phyloP scores from a whole-genome alignment of 31 red algal genomes.

The Bonnemaisonia californica region DNA sequence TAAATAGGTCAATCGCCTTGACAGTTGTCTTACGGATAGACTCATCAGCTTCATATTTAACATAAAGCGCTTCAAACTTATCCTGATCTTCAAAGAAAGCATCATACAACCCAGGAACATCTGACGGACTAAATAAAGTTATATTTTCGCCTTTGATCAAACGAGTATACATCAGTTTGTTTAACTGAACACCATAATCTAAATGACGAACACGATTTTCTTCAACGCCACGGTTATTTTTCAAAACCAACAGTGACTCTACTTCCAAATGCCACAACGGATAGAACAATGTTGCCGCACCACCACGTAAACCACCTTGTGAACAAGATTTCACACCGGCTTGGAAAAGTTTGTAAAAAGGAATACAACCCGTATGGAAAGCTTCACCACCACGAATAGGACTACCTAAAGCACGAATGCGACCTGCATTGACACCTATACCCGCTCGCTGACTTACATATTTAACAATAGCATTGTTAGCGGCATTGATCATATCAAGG shows the following conservation, averaged over 20 bases:
- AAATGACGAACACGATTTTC: conserved; percentile 23
- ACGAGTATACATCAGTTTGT: conserved; percentile 8
- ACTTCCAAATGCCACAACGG: conserved; percentile 14
- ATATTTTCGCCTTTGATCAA: conserved; percentile 14
- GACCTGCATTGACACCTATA: conserved; percentile 18
- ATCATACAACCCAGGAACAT: conserved; percentile 2
- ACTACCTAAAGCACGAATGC: conserved; percentile 3
- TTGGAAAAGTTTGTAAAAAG: neutral
- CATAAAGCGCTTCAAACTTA: conserved; percentile 15
- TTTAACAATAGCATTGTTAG: neutral
- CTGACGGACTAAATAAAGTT: conserved; percentile 8
- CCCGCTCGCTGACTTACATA: conserved; percentile 1
- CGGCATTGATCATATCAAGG: conserved; percentile 10
- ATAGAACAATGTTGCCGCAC: conserved; percentile 12
- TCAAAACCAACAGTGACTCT: conserved; percentile 7
- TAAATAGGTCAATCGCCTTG: conserved; percentile 10
- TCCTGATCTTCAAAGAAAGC: conserved; percentile 9
- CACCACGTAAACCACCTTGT: conserved; percentile 15
- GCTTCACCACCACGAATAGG: conserved; percentile 22
- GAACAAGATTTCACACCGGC: conserved; percentile 15
- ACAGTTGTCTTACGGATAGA: conserved; percentile 7
- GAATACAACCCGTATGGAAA: conserved; percentile 20
- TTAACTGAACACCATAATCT: conserved; percentile 18
- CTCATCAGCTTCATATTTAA: neutral
- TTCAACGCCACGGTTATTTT: conserved; percentile 20